A percentile compares a stretch with the other conserved stretches of the same genome.
Conservation (phyloP, 805 yeast genomes). For the Kodamaea nitidulidarum region DNA sequence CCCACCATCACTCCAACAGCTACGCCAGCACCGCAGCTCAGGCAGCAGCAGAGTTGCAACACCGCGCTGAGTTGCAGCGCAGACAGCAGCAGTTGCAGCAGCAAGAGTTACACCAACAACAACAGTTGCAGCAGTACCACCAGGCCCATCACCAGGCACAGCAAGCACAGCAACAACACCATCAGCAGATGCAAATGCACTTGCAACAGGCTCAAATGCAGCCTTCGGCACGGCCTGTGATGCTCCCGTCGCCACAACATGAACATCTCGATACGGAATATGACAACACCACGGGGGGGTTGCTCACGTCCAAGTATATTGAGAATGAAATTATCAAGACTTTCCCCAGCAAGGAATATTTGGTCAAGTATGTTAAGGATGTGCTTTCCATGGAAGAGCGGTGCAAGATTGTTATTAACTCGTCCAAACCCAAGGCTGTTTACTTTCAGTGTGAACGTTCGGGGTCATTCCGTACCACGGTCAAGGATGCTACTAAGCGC, state of each 20-base stretch:
- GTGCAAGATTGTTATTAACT: constrained; percentile 44
- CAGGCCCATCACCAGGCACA: constrained; percentile 13
- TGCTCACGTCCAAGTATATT: constrained; percentile 14
- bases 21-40: constrained; percentile 12
- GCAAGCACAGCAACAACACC: constrained; percentile 12
- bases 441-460: constrained; percentile 46
- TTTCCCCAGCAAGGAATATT: constrained; percentile 13
- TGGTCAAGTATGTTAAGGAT: constrained; percentile 33
- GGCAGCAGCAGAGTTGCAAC: constrained; percentile 18
- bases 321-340: constrained; percentile 16
- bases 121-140: constrained; percentile 13
- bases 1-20: constrained; percentile 13
- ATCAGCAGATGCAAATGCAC: constrained; percentile 8
- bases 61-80: constrained; percentile 18
- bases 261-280: constrained; percentile 11
- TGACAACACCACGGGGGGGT: constrained; percentile 12
- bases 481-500: constrained; percentile 42
- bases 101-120: constrained; percentile 17
- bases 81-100: constrained; percentile 17
- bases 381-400: constrained; percentile 32
- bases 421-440: constrained; percentile 46
- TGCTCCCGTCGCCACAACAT: constrained; percentile 13
- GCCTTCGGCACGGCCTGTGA: constrained; percentile 12
- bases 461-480: constrained; percentile 45
- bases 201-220: constrained; percentile 9